Base-by-base conservation (phyloP, 768 basidiomycete genomes). In the Mycena galericulata region DNA sequence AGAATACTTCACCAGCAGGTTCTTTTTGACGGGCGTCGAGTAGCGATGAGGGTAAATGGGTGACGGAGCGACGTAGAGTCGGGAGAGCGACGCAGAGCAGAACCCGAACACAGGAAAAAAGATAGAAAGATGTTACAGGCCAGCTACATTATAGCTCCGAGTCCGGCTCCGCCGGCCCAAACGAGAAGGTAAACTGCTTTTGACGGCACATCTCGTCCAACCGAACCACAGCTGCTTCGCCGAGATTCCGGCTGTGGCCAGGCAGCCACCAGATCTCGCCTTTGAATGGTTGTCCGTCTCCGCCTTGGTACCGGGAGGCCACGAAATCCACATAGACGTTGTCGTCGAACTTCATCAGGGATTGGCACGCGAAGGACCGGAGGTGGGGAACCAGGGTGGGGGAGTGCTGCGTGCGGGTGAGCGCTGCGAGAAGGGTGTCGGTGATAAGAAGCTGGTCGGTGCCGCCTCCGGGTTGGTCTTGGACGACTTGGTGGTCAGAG, bases 331-430 rank as follows among this genome's bases (percentile, higher is more conserved):
- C 9, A 27, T 51, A 62, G 9, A 27, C 38, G 38, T 41, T 4
- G 49, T 50, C 60, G n/a, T 53, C 27, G 60, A 62, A 62, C 53
- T 43, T 47, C 27, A 62, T 26, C 4, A 24, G 12, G 1, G 60
- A 51, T 22, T 24, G 49, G 29, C 41, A 51, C 8, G 6, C 17
- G 1, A 62, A 26, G 26, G 26, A n/a, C 1, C 27, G 40, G 10
- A 57, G 27, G 4, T 41, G 56, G 1, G 56, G 58, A 1, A 49
- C 46, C 26, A 62, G 49, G 12, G 8, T 2, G 2, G 47, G 38
- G 15, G 60, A 1, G n/a, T n/a, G 3, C 2, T 24, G 17, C 2
- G 4, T 24, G 29, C 26, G 29, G n/a, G 45, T 60, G 45, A 60
- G 58, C 5, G 58, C 29, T 2, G 18, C n/a, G 45, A 60, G 40